phyloP scores from a whole-genome alignment of 306 rosid genomes.

The Vigna reflexopilosa region DNA sequence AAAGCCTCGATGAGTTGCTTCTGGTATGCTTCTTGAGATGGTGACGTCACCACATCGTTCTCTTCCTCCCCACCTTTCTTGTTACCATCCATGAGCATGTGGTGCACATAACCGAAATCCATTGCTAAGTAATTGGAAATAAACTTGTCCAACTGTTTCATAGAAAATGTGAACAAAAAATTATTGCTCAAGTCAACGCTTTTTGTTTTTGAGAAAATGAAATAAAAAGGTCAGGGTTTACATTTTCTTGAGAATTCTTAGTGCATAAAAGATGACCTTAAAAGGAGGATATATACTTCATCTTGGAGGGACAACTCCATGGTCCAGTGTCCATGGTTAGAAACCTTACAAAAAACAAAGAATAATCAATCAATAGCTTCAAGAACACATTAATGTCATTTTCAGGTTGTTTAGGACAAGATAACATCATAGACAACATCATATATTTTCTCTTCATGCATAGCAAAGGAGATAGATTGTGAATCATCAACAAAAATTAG shows the following conservation, averaged over 20 bases:
- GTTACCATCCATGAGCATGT: conserved; percentile 57
- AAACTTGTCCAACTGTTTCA: conserved; percentile 59
- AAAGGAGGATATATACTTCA: conserved; percentile 30
- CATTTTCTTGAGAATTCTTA: conserved; percentile 49
- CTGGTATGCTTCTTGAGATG: conserved; percentile 65
- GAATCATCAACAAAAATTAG: too few species aligned
- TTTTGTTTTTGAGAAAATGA: not conserved
- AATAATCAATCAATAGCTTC: too few species aligned
- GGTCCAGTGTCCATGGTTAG: conserved; percentile 45
- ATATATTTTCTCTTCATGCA: too few species aligned
- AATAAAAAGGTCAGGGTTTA: not conserved
- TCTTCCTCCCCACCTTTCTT: conserved; percentile 54
- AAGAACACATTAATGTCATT: too few species aligned
- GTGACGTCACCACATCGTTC: conserved; percentile 57
- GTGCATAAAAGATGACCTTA: not conserved
- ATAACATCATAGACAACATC: too few species aligned
- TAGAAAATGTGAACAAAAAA: not conserved
- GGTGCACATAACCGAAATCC: conserved; percentile 59
- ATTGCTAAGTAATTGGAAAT: conserved; percentile 61
- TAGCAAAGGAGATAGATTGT: too few species aligned
- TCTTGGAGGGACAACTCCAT: conserved; percentile 42
- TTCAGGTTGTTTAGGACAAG: too few species aligned
- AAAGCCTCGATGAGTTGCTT: conserved; percentile 64
- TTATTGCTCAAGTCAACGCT: not conserved
- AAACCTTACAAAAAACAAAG: conserved; percentile 4